phyloP scores from a whole-genome alignment of 139 green algal species.

The Raphidocelis subcapitata region DNA sequence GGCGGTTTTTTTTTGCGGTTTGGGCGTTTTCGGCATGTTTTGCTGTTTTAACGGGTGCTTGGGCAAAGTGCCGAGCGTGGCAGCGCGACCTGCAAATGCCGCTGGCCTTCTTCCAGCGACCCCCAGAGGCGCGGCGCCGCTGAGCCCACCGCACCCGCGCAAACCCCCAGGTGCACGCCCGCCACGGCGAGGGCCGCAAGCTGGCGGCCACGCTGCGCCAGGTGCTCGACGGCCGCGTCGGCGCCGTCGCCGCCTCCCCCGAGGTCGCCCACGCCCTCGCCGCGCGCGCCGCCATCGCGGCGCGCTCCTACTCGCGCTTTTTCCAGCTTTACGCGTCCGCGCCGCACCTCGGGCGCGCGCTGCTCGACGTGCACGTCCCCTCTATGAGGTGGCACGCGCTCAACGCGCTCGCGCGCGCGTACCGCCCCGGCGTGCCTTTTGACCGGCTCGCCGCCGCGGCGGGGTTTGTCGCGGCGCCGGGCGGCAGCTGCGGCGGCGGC shows the following conservation, averaged over 20 bases:
- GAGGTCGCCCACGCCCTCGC: slow-evolving; percentile 55
- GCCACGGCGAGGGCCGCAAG: slow-evolving; percentile 18
- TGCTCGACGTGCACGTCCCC: slow-evolving; percentile 70
- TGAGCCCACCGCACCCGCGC: no score
- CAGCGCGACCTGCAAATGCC: no score
- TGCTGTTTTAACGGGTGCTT: no score
- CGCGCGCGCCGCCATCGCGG: not conserved
- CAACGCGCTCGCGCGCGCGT: slow-evolving; percentile 51
- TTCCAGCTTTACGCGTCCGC: slow-evolving; percentile 71
- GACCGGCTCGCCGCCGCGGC: slow-evolving; percentile 49
- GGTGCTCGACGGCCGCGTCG: slow-evolving; percentile 14
- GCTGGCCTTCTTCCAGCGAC: no score
- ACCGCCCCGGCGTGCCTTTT: slow-evolving; percentile 56
- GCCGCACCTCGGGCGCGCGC: slow-evolving; percentile 60
- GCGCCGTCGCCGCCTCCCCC: slow-evolving; percentile 25
- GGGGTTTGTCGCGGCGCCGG: slow-evolving; percentile 50
- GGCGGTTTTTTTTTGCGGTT: no score
- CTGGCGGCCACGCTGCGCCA: slow-evolving; percentile 18
- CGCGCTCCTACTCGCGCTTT: slow-evolving; percentile 45
- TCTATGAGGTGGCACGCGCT: slow-evolving; percentile 57
- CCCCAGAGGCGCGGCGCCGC: no score
- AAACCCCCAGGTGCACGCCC: slow-evolving; percentile 38
- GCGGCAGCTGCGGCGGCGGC: not conserved
- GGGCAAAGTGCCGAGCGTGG: no score
- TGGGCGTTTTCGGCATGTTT: no score